phyloP scores from a whole-genome alignment of 2,329 filamentous ascomycete genomes.

The Ceratocystis eucalypticola region DNA sequence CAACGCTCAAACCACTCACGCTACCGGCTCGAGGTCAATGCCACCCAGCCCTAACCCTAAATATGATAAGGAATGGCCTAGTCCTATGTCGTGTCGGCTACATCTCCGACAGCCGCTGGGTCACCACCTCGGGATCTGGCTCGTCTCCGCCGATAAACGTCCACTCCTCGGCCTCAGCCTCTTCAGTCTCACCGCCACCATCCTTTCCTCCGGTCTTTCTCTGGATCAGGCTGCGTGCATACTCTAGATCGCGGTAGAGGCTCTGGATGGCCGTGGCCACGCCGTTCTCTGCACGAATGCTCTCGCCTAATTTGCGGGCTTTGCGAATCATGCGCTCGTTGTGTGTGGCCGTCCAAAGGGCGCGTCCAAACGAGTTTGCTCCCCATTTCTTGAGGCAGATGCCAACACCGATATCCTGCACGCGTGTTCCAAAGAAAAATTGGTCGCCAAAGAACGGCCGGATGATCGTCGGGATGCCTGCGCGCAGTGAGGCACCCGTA shows the following conservation, averaged over 20 bases:
- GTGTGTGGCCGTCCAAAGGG: constrained; percentile 82
- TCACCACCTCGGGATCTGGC: constrained; percentile 33
- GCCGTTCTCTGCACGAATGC: constrained; percentile 82
- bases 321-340: constrained; percentile 85
- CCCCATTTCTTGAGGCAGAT: constrained; percentile 82
- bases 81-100: background rate
- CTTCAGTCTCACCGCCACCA: constrained; percentile 37
- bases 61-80: too few relatives aligned
- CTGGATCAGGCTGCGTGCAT: constrained; percentile 69
- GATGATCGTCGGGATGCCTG: constrained; percentile 85
- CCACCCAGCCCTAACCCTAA: background rate
- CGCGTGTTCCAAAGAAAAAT: constrained; percentile 81
- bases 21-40: background rate
- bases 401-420: constrained; percentile 88
- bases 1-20: background rate
- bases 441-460: constrained; percentile 97
- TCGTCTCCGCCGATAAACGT: constrained; percentile 61
- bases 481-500: constrained; percentile 80
- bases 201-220: constrained; percentile 37
- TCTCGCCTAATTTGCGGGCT: constrained; percentile 66
- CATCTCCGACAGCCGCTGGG: constrained; percentile 27
- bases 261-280: constrained; percentile 82
- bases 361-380: constrained; percentile 68
- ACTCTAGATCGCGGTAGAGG: constrained; percentile 90
- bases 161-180: constrained; percentile 73